A percentile compares a stretch with the other conserved stretches of the same genome.
phyloP scores from a whole-genome alignment of 192 early-diverging fungal species.

The Coemansia sp. region DNA sequence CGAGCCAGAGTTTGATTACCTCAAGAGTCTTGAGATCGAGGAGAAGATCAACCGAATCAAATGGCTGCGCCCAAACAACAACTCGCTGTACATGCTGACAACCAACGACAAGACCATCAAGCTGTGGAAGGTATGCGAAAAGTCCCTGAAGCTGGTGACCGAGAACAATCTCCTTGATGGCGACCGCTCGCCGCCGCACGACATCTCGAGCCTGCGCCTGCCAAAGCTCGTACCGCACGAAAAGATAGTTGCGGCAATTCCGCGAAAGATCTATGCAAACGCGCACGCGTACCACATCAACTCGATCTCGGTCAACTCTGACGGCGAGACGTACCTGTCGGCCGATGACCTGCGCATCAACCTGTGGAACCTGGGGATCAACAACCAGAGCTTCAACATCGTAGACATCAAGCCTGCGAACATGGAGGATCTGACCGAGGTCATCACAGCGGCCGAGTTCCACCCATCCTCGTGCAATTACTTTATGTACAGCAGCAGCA shows the following conservation, averaged over 20 bases:
- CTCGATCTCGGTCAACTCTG: conserved; percentile 98
- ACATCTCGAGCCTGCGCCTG: conserved; percentile 61
- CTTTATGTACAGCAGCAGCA: conserved; percentile 98
- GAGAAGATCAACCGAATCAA: conserved; percentile 99
- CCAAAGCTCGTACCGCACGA: conserved; percentile 93
- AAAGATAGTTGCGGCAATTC: conserved; percentile 93
- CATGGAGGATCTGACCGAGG: conserved; percentile 99
- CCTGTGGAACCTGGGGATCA: conserved; percentile 96
- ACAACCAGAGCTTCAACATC: conserved; percentile 99
- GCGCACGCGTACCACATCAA: conserved; percentile 99
- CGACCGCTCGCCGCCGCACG: conserved; percentile 49
- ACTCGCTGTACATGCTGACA: conserved; percentile 94
- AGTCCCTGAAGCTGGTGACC: conserved; percentile 90
- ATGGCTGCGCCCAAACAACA: conserved; percentile 96
- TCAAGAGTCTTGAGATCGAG: conserved; percentile 99
- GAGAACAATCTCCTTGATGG: conserved; percentile 88
- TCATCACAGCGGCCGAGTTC: conserved; percentile 98
- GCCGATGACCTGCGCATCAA: conserved; percentile 99
- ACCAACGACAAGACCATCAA: conserved; percentile 99
- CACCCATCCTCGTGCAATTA: conserved; percentile 94
- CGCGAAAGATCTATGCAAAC: conserved; percentile 93
- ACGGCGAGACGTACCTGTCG: conserved; percentile 96
- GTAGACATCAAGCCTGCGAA: conserved; percentile 99
- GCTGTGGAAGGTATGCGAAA: conserved; percentile 99
- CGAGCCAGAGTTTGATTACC: conserved; percentile 99